phyloP scores from a whole-genome alignment of 805 yeast species.

The Middelhovenomyces tepae region DNA sequence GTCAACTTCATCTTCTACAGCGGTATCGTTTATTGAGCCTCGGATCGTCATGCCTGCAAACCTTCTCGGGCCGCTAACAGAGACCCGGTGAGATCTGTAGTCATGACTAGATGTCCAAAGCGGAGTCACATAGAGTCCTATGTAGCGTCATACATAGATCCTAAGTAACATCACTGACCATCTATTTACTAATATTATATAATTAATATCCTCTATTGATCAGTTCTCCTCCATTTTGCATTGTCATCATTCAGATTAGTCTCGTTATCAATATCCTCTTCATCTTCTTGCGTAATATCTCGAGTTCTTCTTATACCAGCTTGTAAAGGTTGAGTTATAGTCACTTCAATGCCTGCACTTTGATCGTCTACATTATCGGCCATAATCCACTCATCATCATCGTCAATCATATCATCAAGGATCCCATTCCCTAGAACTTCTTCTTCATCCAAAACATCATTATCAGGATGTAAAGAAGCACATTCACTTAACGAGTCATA shows the following conservation, averaged over 20 bases:
- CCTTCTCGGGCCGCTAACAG: too few species aligned
- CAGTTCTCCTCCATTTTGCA: conserved; percentile 18
- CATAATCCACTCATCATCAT: conserved; percentile 6
- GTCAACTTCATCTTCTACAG: too few species aligned
- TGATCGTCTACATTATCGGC: conserved; percentile 10
- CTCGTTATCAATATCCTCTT: conserved; percentile 6
- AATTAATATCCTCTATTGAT: too few species aligned
- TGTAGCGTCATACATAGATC: too few species aligned
- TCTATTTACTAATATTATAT: too few species aligned
- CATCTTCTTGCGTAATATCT: conserved; percentile 10
- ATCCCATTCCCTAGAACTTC: conserved; percentile 8
- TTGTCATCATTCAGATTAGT: conserved; percentile 3
- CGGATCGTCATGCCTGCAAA: too few species aligned
- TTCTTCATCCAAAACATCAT: conserved; percentile 11
- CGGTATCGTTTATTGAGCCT: too few species aligned
- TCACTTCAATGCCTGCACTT: conserved; percentile 19
- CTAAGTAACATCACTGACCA: too few species aligned
- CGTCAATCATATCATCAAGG: conserved; percentile 6
- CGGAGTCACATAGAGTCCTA: too few species aligned
- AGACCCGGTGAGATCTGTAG: too few species aligned
- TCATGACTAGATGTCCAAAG: too few species aligned
- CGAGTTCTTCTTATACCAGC: conserved; percentile 14
- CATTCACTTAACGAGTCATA: conserved; percentile 19
- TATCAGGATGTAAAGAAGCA: conserved; percentile 19
- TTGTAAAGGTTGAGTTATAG: conserved; percentile 7